Conservation (phyloP, 768 basidiomycete species). For the Suillus sp. region DNA sequence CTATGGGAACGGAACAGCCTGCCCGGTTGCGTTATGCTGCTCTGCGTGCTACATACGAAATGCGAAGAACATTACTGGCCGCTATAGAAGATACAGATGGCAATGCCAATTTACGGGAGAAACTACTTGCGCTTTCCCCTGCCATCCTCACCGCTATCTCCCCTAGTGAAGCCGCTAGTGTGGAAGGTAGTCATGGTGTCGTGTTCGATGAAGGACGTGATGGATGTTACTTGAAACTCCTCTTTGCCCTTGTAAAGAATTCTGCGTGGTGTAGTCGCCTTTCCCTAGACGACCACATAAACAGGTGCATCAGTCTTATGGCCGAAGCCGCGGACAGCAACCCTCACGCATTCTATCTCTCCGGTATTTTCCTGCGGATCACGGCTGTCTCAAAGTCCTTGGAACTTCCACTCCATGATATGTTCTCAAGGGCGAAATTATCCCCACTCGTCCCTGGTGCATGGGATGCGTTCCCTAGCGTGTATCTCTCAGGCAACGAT, state of each 20-base stretch:
- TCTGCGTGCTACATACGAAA: constrained; percentile 7
- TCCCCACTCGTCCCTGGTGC: neutral
- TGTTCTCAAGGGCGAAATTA: constrained; percentile 6
- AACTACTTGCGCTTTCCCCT: constrained; percentile 7
- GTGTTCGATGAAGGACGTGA: constrained; percentile 4
- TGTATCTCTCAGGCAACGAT: constrained; percentile 8
- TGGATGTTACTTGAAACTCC: constrained; percentile 7
- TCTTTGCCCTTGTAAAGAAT: constrained; percentile 6
- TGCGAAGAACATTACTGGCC: neutral
- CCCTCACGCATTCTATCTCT: constrained; percentile 3
- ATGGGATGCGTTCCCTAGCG: constrained; percentile 9
- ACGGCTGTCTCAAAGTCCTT: neutral
- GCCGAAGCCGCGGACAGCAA: constrained; percentile 6
- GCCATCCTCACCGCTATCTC: constrained; percentile 9
- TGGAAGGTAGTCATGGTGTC: constrained; percentile 1
- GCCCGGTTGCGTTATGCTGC: constrained; percentile 12
- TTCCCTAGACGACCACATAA: constrained; percentile 6
- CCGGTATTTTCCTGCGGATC: constrained; percentile 4
- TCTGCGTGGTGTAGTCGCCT: neutral
- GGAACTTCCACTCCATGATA: neutral
- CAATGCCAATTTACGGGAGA: neutral
- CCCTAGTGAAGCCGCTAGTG: constrained; percentile 4
- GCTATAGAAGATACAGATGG: constrained; percentile 1
- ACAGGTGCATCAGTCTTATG: constrained; percentile 5
- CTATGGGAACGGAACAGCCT: constrained; percentile 15